Conservation (phyloP, 208 protist species). For the Naegleria fowleri region DNA sequence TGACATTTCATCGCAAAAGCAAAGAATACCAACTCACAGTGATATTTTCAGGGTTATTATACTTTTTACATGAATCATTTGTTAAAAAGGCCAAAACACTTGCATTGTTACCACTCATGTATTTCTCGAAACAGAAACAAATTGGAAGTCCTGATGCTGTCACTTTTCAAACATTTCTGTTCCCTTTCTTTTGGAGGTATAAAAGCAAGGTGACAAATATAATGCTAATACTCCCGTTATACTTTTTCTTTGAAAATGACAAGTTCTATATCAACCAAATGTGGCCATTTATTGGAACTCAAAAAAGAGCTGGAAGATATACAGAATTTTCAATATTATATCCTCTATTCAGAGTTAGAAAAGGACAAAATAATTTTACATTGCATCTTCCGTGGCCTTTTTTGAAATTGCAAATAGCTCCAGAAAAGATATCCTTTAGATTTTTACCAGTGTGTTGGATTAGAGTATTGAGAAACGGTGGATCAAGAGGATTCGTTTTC, state of each 20-base stretch:
- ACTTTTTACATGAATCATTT: neutral
- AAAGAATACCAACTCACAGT: neutral
- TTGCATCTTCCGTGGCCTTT: neutral
- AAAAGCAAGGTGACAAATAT: neutral
- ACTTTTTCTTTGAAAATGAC: neutral
- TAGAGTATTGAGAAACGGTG: neutral
- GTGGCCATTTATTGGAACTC: slow-evolving; percentile 11
- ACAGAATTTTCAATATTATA: neutral
- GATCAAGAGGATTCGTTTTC: neutral
- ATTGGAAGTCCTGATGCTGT: neutral
- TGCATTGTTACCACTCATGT: neutral
- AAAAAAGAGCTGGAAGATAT: neutral
- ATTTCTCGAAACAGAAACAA: neutral
- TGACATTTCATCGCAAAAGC: neutral
- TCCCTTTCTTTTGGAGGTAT: slow-evolving; percentile 8
- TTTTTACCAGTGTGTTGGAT: neutral
- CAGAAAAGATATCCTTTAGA: neutral
- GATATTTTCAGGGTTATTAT: neutral
- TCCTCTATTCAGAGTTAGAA: slow-evolving; percentile 24
- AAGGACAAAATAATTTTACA: neutral
- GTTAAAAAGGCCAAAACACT: neutral
- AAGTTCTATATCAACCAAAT: neutral
- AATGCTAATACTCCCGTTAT: neutral
- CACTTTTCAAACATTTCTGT: neutral
- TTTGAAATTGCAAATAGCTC: neutral